These are phyloP conservation scores for Basipetospora chlamydospora DNA, from an alignment of 2,329 filamentous ascomycete species.

Conservation along the genomic window DNA sequence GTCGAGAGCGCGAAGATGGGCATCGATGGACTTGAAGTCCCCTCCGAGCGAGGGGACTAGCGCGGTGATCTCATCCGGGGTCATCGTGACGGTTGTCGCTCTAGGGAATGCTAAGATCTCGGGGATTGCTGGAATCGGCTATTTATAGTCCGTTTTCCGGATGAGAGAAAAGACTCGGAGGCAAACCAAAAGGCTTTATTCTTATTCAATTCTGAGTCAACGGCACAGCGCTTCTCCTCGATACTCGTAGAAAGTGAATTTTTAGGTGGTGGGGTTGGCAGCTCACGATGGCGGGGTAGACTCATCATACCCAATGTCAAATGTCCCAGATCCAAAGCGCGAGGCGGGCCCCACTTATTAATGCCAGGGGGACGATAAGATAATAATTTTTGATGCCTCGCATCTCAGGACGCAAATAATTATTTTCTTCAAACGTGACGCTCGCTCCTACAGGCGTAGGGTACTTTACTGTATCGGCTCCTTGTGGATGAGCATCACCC, in stretches of 20 bases:
- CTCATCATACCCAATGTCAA: background rate
- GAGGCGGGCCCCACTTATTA: too few species aligned
- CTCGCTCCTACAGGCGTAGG: too few species aligned
- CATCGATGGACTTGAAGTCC: conserved; percentile 75
- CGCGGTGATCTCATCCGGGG: conserved; percentile 38
- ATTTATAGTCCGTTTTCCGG: too few species aligned
- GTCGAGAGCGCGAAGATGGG: conserved; percentile 61
- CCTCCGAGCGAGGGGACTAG: conserved; percentile 35
- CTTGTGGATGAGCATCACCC: background rate
- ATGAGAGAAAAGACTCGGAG: too few species aligned
- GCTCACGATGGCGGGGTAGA: conserved; percentile 5
- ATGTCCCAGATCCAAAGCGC: too few species aligned
- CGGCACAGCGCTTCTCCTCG: background rate
- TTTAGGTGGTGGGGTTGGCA: background rate
- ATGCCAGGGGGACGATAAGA: too few species aligned
- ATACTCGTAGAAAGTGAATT: background rate
- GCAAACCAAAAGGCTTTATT: too few species aligned
- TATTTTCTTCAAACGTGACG: conserved; percentile 5
- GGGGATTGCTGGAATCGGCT: too few species aligned
- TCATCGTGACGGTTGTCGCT: conserved; percentile 36
- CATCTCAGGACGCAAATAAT: background rate
- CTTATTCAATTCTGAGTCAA: background rate
- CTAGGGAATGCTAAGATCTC: too few species aligned
- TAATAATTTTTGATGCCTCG: conserved; percentile 2
- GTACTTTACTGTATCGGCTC: too few species aligned